Base-by-base conservation (phyloP, 306 rosid species). In the Vigna unguiculata region DNA sequence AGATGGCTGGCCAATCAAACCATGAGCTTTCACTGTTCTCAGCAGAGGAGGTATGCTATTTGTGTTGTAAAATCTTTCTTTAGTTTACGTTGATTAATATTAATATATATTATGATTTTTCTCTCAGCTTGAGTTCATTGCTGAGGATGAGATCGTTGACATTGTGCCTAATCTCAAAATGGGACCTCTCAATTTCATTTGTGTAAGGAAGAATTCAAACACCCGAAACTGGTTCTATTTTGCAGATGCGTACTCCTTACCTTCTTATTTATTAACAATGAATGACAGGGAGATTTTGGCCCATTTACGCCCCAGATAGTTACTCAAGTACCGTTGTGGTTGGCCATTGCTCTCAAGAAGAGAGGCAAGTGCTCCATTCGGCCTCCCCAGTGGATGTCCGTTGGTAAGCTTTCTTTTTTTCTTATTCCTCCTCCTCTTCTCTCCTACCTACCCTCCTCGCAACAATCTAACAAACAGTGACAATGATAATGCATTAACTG, bases 271-370 rank as follows among this genome's bases (percentile, higher is more conserved):
- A 20, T 41, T 79, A n/a, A 77, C 70, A 30, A 54, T 77, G 81
- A 30, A 54, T 77, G 81, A 38, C 87, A 95, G 98, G 99, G 99
- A 63, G 98, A 95, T 83, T 95, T 85, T 59, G 99, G 97, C 54
- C 99, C 97, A 8, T 95, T 95, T 74, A 78, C 72, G 3, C 97
- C 99, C 0, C 97, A 92, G 79, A 83, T 95, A 71, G 85, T 86
- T 16, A 70, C 93, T 12, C 87, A 88, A 74, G 99, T 89, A 19
- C 97, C 99, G 0, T 54, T 95, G 59, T 95, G 99, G 99, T 85
- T 95, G 55, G 99, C 97, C 1, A 85, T 89, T 72, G 93, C 98
- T 76, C 61, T 93, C 81, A 93, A 88, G 88, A 93, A 84, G 90
- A 93, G 96, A 82, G 90, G 93, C 72, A 93, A 91, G 51, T 93